Evolutionary conservation across 768 basidiomycete species (phyloP).

Genomic region (Dacryopinax spathularia): DNA sequence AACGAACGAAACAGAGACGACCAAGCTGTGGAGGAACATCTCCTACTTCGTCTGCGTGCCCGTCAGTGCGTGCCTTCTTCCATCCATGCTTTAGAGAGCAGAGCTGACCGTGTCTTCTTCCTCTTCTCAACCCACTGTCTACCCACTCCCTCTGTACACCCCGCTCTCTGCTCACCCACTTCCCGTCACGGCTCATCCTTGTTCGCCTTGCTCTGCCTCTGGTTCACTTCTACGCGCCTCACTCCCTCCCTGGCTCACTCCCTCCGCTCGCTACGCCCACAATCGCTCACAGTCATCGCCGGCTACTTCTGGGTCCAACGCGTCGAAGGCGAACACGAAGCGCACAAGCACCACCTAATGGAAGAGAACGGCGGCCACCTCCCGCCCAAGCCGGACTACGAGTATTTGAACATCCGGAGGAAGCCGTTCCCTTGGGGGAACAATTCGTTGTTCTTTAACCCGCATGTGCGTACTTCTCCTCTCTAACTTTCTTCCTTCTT

Average conservation of each 20-base stretch:
- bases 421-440: constrained; percentile 79
- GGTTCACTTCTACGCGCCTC: constrained; percentile 10
- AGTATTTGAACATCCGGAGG: constrained; percentile 58
- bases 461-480: constrained; percentile 36
- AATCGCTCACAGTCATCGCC: constrained; percentile 19
- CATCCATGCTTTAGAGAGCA: neutral
- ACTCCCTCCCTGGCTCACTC: constrained; percentile 16
- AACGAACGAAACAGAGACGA: constrained; percentile 40
- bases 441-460: constrained; percentile 74
- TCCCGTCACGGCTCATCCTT: no score
- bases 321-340: constrained; percentile 48
- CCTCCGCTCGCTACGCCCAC: neutral
- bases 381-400: constrained; percentile 55
- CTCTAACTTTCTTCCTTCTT: neutral
- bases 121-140: no score
- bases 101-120: no score
- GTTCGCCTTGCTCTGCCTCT: no score
- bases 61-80: constrained; percentile 40
- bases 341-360: constrained; percentile 55
- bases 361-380: constrained; percentile 58
- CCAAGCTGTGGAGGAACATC: constrained; percentile 76
- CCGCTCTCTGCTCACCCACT: no score
- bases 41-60: constrained; percentile 70
- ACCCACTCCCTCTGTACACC: no score
- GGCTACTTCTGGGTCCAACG: constrained; percentile 33